phyloP scores from a whole-genome alignment of 768 basidiomycete species.

The Holtermannia corniformis region DNA sequence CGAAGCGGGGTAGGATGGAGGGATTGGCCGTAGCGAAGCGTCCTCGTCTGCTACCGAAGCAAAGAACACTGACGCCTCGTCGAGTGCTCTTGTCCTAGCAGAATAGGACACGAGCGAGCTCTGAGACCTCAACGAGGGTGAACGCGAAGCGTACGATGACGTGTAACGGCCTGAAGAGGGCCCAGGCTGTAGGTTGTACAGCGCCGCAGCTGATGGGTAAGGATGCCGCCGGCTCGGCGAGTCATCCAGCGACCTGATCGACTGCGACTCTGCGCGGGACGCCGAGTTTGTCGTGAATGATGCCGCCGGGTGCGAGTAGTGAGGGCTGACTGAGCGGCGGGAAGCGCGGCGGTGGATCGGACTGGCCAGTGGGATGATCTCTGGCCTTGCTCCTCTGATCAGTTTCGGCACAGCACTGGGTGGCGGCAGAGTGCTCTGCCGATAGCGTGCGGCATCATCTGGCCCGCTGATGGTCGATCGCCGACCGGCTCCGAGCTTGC shows the following conservation, averaged over 20 bases:
- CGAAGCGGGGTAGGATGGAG: slow-evolving; percentile 77
- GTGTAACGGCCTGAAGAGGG: slow-evolving; percentile 5
- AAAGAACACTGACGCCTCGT: not conserved
- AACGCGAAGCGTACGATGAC: slow-evolving; percentile 11
- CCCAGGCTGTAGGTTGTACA: not conserved
- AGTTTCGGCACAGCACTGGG: too few species aligned
- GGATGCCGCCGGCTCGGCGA: not conserved
- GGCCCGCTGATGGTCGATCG: not conserved
- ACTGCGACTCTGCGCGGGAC: not conserved
- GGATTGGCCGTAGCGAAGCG: slow-evolving; percentile 79
- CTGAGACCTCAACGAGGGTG: slow-evolving; percentile 10
- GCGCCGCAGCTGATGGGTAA: not conserved
- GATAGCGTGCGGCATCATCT: too few species aligned
- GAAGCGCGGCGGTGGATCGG: too few species aligned
- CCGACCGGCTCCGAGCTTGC: slow-evolving; percentile 20
- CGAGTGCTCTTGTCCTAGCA: slow-evolving; percentile 3
- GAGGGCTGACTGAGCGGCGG: not conserved
- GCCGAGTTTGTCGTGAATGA: not conserved
- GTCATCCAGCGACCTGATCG: not conserved
- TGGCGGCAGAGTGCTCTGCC: too few species aligned
- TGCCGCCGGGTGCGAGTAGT: not conserved
- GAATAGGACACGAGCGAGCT: slow-evolving; percentile 2
- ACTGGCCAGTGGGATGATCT: too few species aligned
- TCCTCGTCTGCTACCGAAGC: slow-evolving; percentile 66
- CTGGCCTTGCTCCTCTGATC: too few species aligned